phyloP scores from a whole-genome alignment of 2,329 filamentous ascomycete genomes.

The Dryadomyces quercus-mongolicae region DNA sequence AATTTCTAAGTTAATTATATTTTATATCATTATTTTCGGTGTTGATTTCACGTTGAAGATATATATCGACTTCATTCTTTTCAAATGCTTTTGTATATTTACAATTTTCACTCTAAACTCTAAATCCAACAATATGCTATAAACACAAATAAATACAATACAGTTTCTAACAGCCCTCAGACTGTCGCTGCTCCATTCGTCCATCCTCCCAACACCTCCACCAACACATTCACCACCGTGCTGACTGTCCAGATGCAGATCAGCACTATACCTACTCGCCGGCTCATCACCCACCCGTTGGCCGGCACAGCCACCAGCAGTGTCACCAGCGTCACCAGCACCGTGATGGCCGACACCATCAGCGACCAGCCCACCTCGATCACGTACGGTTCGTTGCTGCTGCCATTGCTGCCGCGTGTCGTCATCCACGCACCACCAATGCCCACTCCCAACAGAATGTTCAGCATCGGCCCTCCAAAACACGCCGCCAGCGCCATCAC shows the following conservation, averaged over 20 bases:
- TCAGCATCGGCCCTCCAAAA: slow-evolving; percentile 97
- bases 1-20: too few species aligned
- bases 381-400: slow-evolving; percentile 61
- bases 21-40: too few species aligned
- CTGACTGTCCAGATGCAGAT: slow-evolving; percentile 71
- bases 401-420: slow-evolving; percentile 48
- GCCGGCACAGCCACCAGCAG: slow-evolving; percentile 70
- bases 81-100: too few species aligned
- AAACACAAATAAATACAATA: neutral
- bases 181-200: too few species aligned
- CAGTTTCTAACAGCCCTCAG: too few species aligned
- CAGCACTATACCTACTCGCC: slow-evolving; percentile 68
- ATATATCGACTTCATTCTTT: too few species aligned
- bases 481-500: slow-evolving; percentile 93
- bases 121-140: neutral
- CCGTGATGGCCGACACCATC: slow-evolving; percentile 71
- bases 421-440: slow-evolving; percentile 83
- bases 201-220: slow-evolving; percentile 56
- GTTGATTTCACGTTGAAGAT: too few species aligned
- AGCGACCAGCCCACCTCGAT: slow-evolving; percentile 78
- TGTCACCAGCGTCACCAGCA: slow-evolving; percentile 67
- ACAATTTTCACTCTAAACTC: too few species aligned
- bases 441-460: slow-evolving; percentile 92
- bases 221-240: slow-evolving; percentile 67
- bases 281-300: slow-evolving; percentile 78